Evolutionary conservation across 352 stramenopile genomes (phyloP).

Genomic region (Phytophthora lateralis): DNA sequence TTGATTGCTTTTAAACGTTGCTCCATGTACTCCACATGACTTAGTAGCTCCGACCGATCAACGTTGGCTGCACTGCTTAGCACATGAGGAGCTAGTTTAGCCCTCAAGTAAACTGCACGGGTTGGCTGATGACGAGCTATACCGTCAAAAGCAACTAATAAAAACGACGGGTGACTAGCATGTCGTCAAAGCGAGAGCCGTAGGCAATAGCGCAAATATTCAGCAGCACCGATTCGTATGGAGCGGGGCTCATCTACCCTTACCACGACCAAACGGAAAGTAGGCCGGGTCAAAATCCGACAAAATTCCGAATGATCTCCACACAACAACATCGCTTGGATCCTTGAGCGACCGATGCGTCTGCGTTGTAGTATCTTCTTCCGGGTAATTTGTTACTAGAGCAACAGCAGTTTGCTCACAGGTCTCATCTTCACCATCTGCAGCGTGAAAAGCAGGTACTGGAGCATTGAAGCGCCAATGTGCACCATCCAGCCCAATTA

Average conservation of each 20-base stretch:
- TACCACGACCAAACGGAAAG: constrained; percentile 8
- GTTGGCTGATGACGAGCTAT: constrained; percentile 3
- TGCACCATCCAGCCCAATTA: background rate
- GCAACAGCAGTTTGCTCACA: constrained; percentile 6
- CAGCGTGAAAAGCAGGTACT: background rate
- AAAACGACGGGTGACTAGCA: constrained; percentile 8
- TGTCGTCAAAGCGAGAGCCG: constrained; percentile 2
- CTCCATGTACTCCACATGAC: constrained; percentile 5
- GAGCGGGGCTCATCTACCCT: background rate
- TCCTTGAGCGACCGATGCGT: background rate
- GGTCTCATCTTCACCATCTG: constrained; percentile 2
- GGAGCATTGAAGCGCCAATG: constrained; percentile 10
- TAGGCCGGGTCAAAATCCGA: constrained; percentile 8
- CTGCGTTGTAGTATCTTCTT: constrained; percentile 1
- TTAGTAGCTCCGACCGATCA: constrained; percentile 5
- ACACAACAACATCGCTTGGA: constrained; percentile 3
- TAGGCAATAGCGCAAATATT: constrained; percentile 12
- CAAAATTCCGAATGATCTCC: constrained; percentile 9
- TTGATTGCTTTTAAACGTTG: background rate
- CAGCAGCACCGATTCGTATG: background rate
- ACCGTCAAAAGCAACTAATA: constrained; percentile 10
- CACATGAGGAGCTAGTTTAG: constrained; percentile 2
- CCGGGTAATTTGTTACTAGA: background rate
- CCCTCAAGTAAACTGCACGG: constrained; percentile 1
- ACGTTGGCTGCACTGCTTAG: constrained; percentile 7